phyloP scores from a whole-genome alignment of 2,329 filamentous ascomycete genomes.

The Trichoderma cornu-damae region DNA sequence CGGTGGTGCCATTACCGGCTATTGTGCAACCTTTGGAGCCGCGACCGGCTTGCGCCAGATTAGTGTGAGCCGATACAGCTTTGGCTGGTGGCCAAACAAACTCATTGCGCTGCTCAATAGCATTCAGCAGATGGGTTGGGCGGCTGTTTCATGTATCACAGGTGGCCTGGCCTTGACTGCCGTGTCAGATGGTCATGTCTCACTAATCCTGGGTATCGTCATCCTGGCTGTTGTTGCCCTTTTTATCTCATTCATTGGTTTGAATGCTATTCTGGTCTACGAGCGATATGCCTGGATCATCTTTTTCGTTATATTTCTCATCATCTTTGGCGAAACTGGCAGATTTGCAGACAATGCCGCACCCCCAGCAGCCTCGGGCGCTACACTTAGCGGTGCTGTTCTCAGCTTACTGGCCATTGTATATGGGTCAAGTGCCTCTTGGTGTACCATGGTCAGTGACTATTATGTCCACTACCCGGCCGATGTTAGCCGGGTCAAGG shows the following conservation, averaged over 20 bases:
- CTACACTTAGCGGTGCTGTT: slow-evolving; percentile 35
- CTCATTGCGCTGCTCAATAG: slow-evolving; percentile 41
- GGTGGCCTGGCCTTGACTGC: slow-evolving; percentile 46
- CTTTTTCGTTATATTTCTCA: slow-evolving; percentile 44
- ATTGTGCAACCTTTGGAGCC: slow-evolving; percentile 47
- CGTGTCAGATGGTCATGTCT: slow-evolving; percentile 41
- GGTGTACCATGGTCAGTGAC: slow-evolving; percentile 38
- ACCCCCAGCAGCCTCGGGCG: slow-evolving; percentile 31
- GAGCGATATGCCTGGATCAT: slow-evolving; percentile 47
- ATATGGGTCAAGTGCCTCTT: slow-evolving; percentile 46
- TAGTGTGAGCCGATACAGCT: slow-evolving; percentile 44
- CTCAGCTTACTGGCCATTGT: slow-evolving; percentile 42
- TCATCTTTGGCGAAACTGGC: slow-evolving; percentile 45
- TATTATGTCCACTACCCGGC: slow-evolving; percentile 39
- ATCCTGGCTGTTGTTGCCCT: slow-evolving; percentile 46
- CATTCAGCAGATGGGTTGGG: slow-evolving; percentile 44
- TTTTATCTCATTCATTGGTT: slow-evolving; percentile 48
- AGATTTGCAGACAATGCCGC: slow-evolving; percentile 36
- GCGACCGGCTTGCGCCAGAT: slow-evolving; percentile 48
- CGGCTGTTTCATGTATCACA: slow-evolving; percentile 47
- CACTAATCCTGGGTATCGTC: slow-evolving; percentile 48
- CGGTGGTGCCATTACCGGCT: slow-evolving; percentile 33
- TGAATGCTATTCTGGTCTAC: slow-evolving; percentile 45
- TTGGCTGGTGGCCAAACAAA: slow-evolving; percentile 49
- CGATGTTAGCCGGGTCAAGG: slow-evolving; percentile 41